Evolutionary conservation across 257 asterid genomes (phyloP), one percentile per base, ranked within the genome.

Genomic region (Plantago major): DNA sequence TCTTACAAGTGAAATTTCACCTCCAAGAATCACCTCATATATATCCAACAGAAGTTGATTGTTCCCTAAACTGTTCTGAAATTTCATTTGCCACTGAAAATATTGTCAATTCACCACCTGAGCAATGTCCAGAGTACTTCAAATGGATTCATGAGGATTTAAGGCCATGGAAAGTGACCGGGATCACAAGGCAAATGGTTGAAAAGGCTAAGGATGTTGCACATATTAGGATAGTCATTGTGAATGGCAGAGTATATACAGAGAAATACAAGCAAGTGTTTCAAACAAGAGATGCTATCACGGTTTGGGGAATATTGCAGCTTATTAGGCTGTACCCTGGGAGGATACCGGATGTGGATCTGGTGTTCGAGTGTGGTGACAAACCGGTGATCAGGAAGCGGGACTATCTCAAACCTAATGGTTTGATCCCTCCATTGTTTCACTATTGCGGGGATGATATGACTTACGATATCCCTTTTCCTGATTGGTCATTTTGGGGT

Each of bases 401-500:
- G 4, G 62, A 77, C 44, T 83, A 78, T 59, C 55, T 9, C 12
- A 37, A 43, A 7, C 13, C 40, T 0, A 56, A 64, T 33, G 79
- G 62, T 5, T 33, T 68, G 2, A 4, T 60, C 54, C 86, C 92
- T 15, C 94, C 96, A 2, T 10, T 90, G 73, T 83, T 90, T 67
- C 97, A 82, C 56, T 90, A 81, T 51, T 78, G 93, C 71, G 82
- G 89, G 17, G 84, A 87, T 58, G 76, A 65, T 4, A 65, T 57
- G 4, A 83, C 78, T 62, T 79, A 75, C 57, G 96, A 90, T 64
- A 83, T 90, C 45, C 89, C 82, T 51, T 83, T 87, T 51, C 97
- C 96, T 55, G 97, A 89, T 59, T 90, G 97, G 97, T 78, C 97
- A 78, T 90, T 85, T 79, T 90, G 97, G 97, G 97, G 97, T 85